These are phyloP conservation scores for Ogataea thermomethanolica DNA, from an alignment of 805 yeast genomes.

Conservation along the genomic window DNA sequence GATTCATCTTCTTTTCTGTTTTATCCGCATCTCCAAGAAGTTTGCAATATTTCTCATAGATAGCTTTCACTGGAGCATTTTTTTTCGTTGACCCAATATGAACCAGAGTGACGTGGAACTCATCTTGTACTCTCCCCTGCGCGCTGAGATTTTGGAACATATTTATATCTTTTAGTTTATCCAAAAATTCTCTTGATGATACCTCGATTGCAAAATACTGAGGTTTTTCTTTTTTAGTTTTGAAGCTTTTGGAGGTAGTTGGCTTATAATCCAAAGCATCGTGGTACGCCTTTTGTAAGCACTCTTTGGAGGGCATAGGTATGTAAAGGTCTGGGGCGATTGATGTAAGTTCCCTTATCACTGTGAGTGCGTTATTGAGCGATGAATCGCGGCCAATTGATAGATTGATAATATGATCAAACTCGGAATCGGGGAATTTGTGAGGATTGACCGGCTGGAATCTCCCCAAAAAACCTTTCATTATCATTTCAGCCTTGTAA, in stretches of 20 bases:
- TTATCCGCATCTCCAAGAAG: constrained; percentile 9
- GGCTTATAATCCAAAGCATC: constrained; percentile 57
- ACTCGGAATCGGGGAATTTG: constrained; percentile 57
- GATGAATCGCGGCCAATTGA: constrained; percentile 46
- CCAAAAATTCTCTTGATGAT: constrained; percentile 13
- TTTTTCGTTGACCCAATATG: constrained; percentile 36
- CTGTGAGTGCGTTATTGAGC: constrained; percentile 42
- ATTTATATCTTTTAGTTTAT: constrained; percentile 17
- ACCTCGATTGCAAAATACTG: constrained; percentile 46
- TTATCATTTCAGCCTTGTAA: constrained; percentile 52
- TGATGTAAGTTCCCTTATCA: constrained; percentile 38
- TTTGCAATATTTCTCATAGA: constrained; percentile 21
- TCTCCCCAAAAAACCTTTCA: constrained; percentile 69
- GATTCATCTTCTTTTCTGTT: constrained; percentile 4
- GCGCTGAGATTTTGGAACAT: constrained; percentile 25
- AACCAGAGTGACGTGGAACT: constrained; percentile 66
- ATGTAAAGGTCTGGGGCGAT: constrained; percentile 42
- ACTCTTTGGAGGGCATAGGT: constrained; percentile 39
- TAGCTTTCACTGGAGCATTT: constrained; percentile 7
- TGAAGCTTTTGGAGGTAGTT: constrained; percentile 36
- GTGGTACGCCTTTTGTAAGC: constrained; percentile 45
- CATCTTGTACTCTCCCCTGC: constrained; percentile 41
- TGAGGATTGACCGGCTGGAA: constrained; percentile 55
- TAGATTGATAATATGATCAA: constrained; percentile 64
- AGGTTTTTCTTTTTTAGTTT: constrained; percentile 27